A percentile compares a stretch with the other conserved stretches of the same genome.
These are phyloP conservation scores for Komagataella phaffii DNA, from an alignment of 805 yeast genomes.

Conservation along the genomic window DNA sequence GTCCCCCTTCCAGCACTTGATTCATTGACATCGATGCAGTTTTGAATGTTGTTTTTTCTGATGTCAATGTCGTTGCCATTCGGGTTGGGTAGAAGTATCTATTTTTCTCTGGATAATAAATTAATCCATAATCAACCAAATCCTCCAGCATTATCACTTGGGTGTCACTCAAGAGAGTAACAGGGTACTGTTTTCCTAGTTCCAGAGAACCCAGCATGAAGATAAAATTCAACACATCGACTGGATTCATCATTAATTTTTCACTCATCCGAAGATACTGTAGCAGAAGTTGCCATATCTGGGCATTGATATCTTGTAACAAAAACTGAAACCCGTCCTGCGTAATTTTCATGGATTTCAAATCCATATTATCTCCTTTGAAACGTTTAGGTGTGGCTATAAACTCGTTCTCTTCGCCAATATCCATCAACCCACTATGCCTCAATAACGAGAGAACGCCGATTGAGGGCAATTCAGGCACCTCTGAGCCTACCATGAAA, in stretches of 20 bases:
- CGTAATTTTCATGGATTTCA: slow-evolving; percentile 50
- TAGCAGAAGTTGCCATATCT: slow-evolving; percentile 82
- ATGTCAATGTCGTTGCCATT: slow-evolving; percentile 77
- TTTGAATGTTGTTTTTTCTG: slow-evolving; percentile 62
- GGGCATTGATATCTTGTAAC: slow-evolving; percentile 85
- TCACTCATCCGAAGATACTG: slow-evolving; percentile 83
- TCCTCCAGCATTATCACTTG: slow-evolving; percentile 83
- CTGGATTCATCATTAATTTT: slow-evolving; percentile 83
- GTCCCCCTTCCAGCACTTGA: slow-evolving; percentile 20
- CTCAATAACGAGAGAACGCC: slow-evolving; percentile 67
- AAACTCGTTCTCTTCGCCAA: slow-evolving; percentile 14
- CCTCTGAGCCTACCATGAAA: slow-evolving; percentile 92
- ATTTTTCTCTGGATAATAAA: slow-evolving; percentile 29
- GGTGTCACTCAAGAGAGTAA: slow-evolving; percentile 58
- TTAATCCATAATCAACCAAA: slow-evolving; percentile 81
- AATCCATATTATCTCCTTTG: slow-evolving; percentile 7
- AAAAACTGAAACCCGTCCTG: slow-evolving; percentile 89
- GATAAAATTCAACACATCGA: slow-evolving; percentile 86
- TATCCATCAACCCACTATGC: slow-evolving; percentile 84
- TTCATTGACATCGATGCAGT: slow-evolving; percentile 69
- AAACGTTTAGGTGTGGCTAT: slow-evolving; percentile 1
- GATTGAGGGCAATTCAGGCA: slow-evolving; percentile 55
- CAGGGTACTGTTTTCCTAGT: slow-evolving; percentile 75
- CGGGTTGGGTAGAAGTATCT: slow-evolving; percentile 80
- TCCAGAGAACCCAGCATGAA: slow-evolving; percentile 90